Base-by-base conservation (phyloP, 1,139 yeast genomes). In the Debaryomyces nepalensis region DNA sequence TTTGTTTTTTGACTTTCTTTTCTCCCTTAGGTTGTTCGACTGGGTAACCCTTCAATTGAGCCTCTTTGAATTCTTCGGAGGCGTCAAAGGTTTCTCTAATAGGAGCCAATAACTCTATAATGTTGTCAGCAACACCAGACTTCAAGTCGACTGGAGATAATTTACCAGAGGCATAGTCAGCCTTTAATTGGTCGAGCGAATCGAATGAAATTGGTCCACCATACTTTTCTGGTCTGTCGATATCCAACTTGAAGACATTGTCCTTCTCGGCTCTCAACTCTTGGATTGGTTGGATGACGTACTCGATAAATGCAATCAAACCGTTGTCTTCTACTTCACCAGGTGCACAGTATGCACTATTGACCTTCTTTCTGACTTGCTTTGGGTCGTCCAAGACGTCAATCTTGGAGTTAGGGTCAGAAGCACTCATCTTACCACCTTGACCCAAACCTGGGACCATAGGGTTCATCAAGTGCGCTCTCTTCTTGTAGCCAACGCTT, bases 391-490 rank as follows among this genome's bases (percentile, higher is more conserved):
- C 99, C 50, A 91, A 70, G 38, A 95, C 66, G 60, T 93, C 99
- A 50, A 93, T 90, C 71, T 95, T 95, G 44, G 98, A 90, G 74
- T 90, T 93, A 55, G 99, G 98, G 70, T 93, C 99, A 21, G 97
- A 88, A 1, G 99, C 97, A 59, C 97, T 89, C 99, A 95, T 95
- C 65, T 95, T 95, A 55, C 95, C 99, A 55, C 98, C 98, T 70
- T 90, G 97, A 32, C 86, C 83, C 58, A 95, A 80, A 43, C 99
- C 99, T 37, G 99, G 99, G 33, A 95, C 96, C 99, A 95, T 93
- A 42, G 89, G 91, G 72, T 93, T 95, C 99, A 95, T 95, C 63
- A 95, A 77, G 70, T 95, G 99, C 23, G 95, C 98, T 61, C 99
- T 84, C 77, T 95, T 95, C 70, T 87, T 88, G 83, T 91, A 93